phyloP scores from a whole-genome alignment of 2,329 filamentous ascomycete genomes.

The Fusarium decemcellulare region DNA sequence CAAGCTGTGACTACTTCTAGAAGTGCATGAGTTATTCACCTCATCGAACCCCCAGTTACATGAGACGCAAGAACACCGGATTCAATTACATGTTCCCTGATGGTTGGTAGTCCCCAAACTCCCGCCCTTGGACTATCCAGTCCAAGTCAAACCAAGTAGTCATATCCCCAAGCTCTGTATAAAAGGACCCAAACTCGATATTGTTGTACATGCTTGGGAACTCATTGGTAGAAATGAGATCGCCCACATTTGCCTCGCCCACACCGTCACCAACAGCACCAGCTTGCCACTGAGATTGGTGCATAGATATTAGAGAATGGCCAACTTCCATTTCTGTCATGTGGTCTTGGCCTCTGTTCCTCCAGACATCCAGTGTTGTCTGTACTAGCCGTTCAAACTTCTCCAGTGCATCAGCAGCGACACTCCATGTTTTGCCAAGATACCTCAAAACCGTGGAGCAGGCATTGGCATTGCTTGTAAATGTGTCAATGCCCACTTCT shows the following conservation, averaged over 20 bases:
- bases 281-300: slow-evolving; percentile 9
- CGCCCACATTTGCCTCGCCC: background rate
- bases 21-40: background rate
- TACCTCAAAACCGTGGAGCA: slow-evolving; percentile 39
- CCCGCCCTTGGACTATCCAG: slow-evolving; percentile 25
- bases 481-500: slow-evolving; percentile 9
- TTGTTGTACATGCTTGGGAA: slow-evolving; percentile 7
- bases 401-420: slow-evolving; percentile 55
- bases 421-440: slow-evolving; percentile 44
- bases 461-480: slow-evolving; percentile 25
- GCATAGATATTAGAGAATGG: slow-evolving; percentile 25
- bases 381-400: slow-evolving; percentile 45
- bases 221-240: background rate
- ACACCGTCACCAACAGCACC: background rate
- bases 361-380: slow-evolving; percentile 18
- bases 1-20: background rate
- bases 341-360: background rate
- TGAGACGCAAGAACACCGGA: background rate
- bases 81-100: background rate
- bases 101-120: slow-evolving; percentile 3
- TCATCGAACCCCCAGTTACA: background rate
- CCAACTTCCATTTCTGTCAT: slow-evolving; percentile 16
- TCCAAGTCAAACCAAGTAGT: slow-evolving; percentile 46
- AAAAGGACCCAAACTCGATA: slow-evolving; percentile 25
- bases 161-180: slow-evolving; percentile 45